phyloP scores from a whole-genome alignment of 169 alveolate genomes.

The Babesia gibsoni region DNA sequence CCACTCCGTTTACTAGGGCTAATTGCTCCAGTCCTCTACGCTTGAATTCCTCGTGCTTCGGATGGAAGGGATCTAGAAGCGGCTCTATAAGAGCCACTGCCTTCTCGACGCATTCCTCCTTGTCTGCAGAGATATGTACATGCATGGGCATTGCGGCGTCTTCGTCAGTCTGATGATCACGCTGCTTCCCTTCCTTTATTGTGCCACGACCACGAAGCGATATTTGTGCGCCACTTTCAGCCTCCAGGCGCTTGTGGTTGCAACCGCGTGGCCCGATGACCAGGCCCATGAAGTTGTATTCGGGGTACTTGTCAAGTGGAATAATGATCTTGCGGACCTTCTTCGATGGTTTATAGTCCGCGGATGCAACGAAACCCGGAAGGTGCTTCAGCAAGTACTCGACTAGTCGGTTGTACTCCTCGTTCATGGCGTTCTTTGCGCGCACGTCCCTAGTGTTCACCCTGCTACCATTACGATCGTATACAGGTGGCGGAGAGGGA shows the following conservation, averaged over 20 bases:
- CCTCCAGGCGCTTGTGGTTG: conserved; percentile 89
- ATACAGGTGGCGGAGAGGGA: conserved; percentile 90
- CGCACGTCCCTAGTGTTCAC: conserved; percentile 88
- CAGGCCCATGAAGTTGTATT: conserved; percentile 90
- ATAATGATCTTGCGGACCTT: conserved; percentile 80
- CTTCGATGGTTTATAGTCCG: conserved; percentile 86
- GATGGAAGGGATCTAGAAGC: conserved; percentile 83
- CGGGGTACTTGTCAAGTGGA: conserved; percentile 89
- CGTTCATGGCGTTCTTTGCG: conserved; percentile 82
- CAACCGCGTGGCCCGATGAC: conserved; percentile 94
- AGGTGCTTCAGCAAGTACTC: conserved; percentile 82
- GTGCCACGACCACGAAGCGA: conserved; percentile 89
- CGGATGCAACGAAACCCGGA: conserved; percentile 86
- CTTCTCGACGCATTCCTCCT: conserved; percentile 75
- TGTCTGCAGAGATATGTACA: conserved; percentile 81
- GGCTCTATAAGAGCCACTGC: conserved; percentile 85
- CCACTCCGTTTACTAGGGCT: conserved; percentile 83
- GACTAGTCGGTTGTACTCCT: conserved; percentile 81
- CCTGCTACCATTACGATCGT: conserved; percentile 85
- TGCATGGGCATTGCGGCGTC: conserved; percentile 88
- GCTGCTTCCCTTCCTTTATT: conserved; percentile 85
- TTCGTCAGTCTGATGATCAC: conserved; percentile 85
- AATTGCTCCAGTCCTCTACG: conserved; percentile 82
- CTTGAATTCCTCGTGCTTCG: conserved; percentile 83
- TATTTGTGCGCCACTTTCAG: conserved; percentile 87